Evolutionary conservation across 352 stramenopile genomes (phyloP).

Genomic region (Thalassiosira hispida): DNA sequence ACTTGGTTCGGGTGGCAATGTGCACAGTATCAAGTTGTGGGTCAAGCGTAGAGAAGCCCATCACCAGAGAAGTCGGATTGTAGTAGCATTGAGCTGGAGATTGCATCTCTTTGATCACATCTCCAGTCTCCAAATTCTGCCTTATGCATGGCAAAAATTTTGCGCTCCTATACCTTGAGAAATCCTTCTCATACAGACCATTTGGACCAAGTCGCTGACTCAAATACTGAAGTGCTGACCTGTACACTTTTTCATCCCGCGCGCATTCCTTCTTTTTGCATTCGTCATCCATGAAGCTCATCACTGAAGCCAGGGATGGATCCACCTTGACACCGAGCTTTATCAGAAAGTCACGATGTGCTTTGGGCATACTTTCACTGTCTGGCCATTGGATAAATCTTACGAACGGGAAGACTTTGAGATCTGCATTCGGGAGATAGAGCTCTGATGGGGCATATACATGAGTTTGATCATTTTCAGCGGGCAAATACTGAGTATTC

Average conservation of each 20-base stretch:
- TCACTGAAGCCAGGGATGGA: constrained; percentile 58
- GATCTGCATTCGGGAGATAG: constrained; percentile 62
- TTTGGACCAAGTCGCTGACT: constrained; percentile 52
- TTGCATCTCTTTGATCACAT: constrained; percentile 53
- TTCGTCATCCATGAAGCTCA: constrained; percentile 60
- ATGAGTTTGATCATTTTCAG: constrained; percentile 62
- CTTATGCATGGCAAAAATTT: constrained; percentile 70
- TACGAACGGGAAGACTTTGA: constrained; percentile 74
- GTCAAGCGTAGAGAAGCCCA: constrained; percentile 73
- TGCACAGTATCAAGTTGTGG: constrained; percentile 52
- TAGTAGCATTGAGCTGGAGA: constrained; percentile 61
- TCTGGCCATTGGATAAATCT: constrained; percentile 72
- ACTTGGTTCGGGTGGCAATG: constrained; percentile 60
- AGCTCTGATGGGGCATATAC: constrained; percentile 75
- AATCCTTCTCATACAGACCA: constrained; percentile 67
- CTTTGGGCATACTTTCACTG: constrained; percentile 58
- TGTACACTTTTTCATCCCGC: constrained; percentile 45
- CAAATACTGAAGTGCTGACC: constrained; percentile 67
- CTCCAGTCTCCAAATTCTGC: constrained; percentile 51
- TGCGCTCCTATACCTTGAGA: constrained; percentile 41
- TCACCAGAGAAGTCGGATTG: constrained; percentile 54
- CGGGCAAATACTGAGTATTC: constrained; percentile 71
- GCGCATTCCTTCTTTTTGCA: constrained; percentile 19
- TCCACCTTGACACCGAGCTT: constrained; percentile 63
- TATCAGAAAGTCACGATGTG: constrained; percentile 70